Evolutionary conservation across 2,329 filamentous ascomycete species (phyloP).

Genomic region (Colletotrichum acutatum): DNA sequence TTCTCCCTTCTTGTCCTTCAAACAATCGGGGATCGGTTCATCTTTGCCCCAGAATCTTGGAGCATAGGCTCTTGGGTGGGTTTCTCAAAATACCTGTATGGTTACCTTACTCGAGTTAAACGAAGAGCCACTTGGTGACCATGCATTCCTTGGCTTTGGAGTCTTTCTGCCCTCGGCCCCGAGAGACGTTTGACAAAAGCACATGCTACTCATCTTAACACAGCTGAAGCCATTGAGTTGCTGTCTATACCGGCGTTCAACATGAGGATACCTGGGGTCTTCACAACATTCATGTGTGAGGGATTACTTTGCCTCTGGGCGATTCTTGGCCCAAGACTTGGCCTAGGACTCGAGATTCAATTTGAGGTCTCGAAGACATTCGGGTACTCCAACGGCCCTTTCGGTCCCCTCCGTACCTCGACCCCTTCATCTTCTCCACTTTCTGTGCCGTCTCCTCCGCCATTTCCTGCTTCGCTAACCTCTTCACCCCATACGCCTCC

Average conservation of each 20-base stretch:
- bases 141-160: not conserved
- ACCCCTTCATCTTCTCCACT: not conserved
- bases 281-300: no score
- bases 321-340: no score
- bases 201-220: not conserved
- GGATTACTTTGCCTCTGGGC: no score
- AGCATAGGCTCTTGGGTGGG: not conserved
- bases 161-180: not conserved
- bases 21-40: not conserved
- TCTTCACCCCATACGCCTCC: no score
- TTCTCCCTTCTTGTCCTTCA: not conserved
- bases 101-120: not conserved
- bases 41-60: not conserved
- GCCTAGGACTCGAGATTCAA: not conserved
- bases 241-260: not conserved
- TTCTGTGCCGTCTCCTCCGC: not conserved
- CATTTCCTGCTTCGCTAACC: conserved; percentile 3
- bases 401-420: not conserved
- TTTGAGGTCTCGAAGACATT: not conserved
- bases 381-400: not conserved
- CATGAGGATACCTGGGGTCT: no score
- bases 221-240: not conserved
- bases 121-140: not conserved
- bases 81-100: not conserved
- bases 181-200: not conserved